phyloP scores from a whole-genome alignment of 805 yeast genomes.

The Saccharomyces mikatae region DNA sequence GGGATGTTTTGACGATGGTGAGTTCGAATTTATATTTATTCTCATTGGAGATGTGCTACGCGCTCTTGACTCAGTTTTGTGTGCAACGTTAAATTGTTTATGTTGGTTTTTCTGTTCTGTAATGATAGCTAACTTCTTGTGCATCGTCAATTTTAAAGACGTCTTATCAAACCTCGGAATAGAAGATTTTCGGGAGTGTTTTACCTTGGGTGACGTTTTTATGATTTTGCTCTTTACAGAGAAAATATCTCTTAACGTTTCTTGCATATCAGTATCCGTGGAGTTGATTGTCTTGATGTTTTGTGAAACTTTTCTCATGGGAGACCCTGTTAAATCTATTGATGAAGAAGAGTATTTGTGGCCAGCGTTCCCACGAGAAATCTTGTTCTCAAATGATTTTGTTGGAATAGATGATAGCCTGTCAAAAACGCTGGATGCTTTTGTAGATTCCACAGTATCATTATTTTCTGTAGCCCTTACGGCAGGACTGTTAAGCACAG shows the following conservation, averaged over 20 bases:
- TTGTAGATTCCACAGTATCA: neutral
- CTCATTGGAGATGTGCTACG: neutral
- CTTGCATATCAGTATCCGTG: constrained; percentile 19
- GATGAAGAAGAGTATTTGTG: constrained; percentile 14
- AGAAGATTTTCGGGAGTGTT: constrained; percentile 5
- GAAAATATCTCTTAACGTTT: constrained; percentile 25
- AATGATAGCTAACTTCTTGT: neutral
- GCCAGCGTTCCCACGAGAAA: constrained; percentile 5
- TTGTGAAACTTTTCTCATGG: constrained; percentile 19
- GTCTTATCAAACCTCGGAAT: constrained; percentile 7
- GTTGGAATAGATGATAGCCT: constrained; percentile 25
- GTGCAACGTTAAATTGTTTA: neutral
- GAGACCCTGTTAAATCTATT: constrained; percentile 26
- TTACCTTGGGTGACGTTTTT: neutral
- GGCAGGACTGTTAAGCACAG: neutral
- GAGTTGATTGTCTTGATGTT: constrained; percentile 4
- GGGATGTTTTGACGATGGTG: neutral
- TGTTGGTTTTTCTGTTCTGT: neutral
- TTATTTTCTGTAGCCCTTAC: neutral
- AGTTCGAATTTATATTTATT: neutral
- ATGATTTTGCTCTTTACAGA: constrained; percentile 8
- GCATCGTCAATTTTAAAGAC: neutral
- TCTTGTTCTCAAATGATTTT: constrained; percentile 27
- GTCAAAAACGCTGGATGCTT: constrained; percentile 23
- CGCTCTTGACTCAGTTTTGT: neutral